Evolutionary conservation across 2,329 filamentous ascomycete genomes (phyloP).

Genomic region (Nannizziopsis barbatae): DNA sequence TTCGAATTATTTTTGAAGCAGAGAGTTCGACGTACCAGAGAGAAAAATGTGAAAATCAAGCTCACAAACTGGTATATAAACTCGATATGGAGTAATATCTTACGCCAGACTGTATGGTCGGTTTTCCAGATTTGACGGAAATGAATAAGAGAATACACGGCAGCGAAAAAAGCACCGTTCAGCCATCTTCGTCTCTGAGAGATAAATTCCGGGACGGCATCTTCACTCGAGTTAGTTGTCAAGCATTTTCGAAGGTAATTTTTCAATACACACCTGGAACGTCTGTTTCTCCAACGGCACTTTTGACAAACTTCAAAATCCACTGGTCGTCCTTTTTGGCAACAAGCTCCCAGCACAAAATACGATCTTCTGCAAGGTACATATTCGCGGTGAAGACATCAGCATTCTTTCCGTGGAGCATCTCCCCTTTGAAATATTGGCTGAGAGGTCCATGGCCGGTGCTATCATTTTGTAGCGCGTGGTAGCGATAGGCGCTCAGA

Average conservation of each 20-base stretch:
- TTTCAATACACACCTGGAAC: slow-evolving; percentile 58
- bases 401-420: slow-evolving; percentile 85
- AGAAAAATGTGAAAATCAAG: slow-evolving; percentile 93
- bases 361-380: slow-evolving; percentile 97
- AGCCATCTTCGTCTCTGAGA: slow-evolving; percentile 94
- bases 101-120: slow-evolving; percentile 80
- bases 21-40: slow-evolving; percentile 43
- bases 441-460: slow-evolving; percentile 89
- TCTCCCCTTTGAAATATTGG: slow-evolving; percentile 99
- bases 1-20: background rate
- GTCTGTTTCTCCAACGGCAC: slow-evolving; percentile 92
- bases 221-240: slow-evolving; percentile 34
- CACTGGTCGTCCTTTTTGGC: slow-evolving; percentile 90
- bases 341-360: slow-evolving; percentile 94
- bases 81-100: slow-evolving; percentile 85
- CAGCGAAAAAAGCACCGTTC: slow-evolving; percentile 96
- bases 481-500: slow-evolving; percentile 87
- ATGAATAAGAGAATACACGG: slow-evolving; percentile 92
- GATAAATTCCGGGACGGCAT: slow-evolving; percentile 90
- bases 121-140: slow-evolving; percentile 87
- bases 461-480: slow-evolving; percentile 91
- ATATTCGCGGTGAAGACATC: slow-evolving; percentile 98
- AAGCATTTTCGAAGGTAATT: too few relatives aligned
- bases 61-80: slow-evolving; percentile 91
- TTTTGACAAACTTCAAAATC: slow-evolving; percentile 97